These are phyloP conservation scores for Viola pubescens DNA, from an alignment of 441 rosid genomes.

Conservation along the genomic window DNA sequence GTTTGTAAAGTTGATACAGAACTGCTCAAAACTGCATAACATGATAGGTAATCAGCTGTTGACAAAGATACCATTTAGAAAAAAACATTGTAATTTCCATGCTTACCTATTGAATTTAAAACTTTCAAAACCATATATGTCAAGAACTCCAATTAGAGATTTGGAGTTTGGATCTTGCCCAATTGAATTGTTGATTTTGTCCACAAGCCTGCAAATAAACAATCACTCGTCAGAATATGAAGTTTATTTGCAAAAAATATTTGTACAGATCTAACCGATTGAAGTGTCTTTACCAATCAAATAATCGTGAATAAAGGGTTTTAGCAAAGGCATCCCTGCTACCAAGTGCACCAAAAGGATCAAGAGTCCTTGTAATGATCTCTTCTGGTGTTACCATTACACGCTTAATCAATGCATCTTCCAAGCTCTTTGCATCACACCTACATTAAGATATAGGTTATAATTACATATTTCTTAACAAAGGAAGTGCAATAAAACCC, in stretches of 20 bases:
- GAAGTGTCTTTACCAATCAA: conserved; percentile 72
- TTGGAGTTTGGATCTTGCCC: conserved; percentile 99
- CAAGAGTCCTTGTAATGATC: conserved; percentile 95
- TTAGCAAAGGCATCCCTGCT: conserved; percentile 99
- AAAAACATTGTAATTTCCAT: conserved; percentile 6
- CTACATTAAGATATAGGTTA: conserved; percentile 32
- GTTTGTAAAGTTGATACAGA: conserved; percentile 98
- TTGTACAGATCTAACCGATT: neutral
- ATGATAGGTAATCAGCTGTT: conserved; percentile 16
- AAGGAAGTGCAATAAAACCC: conserved; percentile 6
- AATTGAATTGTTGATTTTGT: conserved; percentile 82
- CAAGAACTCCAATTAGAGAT: conserved; percentile 91
- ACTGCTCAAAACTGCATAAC: conserved; percentile 83
- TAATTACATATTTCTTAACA: conserved; percentile 15
- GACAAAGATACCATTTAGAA: neutral
- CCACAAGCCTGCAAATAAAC: conserved; percentile 71
- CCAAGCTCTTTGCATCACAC: conserved; percentile 90
- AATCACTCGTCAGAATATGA: conserved; percentile 3
- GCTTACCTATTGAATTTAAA: conserved; percentile 88
- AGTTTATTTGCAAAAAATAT: conserved; percentile 3
- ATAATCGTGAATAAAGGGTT: conserved; percentile 92
- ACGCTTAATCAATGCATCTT: conserved; percentile 95
- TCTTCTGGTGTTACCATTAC: conserved; percentile 99
- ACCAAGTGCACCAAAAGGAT: conserved; percentile 72
- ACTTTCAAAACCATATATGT: conserved; percentile 99